Evolutionary conservation across 352 stramenopile genomes (phyloP).

Genomic region (Pythium dissotocum): DNA sequence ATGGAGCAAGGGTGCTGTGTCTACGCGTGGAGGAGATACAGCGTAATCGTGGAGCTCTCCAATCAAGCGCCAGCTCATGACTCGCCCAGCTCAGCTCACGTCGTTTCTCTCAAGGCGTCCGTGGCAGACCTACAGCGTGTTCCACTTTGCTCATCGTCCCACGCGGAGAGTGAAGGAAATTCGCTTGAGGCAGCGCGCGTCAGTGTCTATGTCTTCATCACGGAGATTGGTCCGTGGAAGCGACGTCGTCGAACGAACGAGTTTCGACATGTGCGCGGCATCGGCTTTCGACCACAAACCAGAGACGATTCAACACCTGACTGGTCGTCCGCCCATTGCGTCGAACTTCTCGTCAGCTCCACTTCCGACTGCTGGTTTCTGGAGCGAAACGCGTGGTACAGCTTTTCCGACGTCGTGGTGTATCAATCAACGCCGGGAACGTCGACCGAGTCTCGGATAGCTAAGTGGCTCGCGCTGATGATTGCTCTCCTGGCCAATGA

Average conservation of each 20-base stretch:
- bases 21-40: conserved; percentile 12
- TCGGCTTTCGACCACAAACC: conserved; percentile 7
- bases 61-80: neutral
- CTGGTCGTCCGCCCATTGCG: conserved; percentile 13
- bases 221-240: conserved; percentile 24
- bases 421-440: neutral
- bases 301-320: neutral
- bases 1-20: conserved; percentile 19
- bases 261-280: conserved; percentile 19
- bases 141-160: conserved; percentile 7
- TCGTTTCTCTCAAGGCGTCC: conserved; percentile 8
- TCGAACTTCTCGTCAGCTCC: conserved; percentile 17
- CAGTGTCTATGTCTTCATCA: conserved; percentile 24
- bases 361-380: conserved; percentile 22
- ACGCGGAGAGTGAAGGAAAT: neutral
- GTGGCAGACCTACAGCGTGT: conserved; percentile 15
- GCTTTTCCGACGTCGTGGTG: neutral
- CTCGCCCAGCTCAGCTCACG: neutral
- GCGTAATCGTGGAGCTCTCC: conserved; percentile 10
- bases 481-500: neutral
- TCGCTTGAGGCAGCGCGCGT: neutral
- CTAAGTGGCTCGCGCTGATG: neutral
- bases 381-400: conserved; percentile 10
- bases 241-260: conserved; percentile 8
- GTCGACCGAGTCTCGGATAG: neutral